These are phyloP conservation scores for Chrysoporthe puriensis DNA, from an alignment of 2,329 filamentous ascomycete genomes.

Conservation along the genomic window DNA sequence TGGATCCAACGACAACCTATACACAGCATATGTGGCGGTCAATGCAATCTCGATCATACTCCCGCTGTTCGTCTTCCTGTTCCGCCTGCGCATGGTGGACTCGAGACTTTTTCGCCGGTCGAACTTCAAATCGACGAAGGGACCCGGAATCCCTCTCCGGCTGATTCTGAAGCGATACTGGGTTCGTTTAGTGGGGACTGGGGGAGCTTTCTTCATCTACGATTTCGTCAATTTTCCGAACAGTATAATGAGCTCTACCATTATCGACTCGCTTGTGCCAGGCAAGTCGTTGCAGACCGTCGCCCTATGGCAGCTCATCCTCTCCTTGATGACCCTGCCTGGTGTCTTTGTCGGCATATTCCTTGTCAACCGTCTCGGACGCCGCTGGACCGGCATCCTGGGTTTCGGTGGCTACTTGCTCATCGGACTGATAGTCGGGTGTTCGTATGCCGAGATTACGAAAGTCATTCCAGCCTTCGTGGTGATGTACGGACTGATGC, in stretches of 20 bases:
- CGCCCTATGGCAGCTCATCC: slow-evolving; percentile 53
- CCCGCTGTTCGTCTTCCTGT: slow-evolving; percentile 37
- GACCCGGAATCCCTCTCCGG: slow-evolving; percentile 36
- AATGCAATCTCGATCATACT: slow-evolving; percentile 40
- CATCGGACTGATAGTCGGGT: slow-evolving; percentile 56
- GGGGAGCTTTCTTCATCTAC: slow-evolving; percentile 56
- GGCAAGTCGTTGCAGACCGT: slow-evolving; percentile 46
- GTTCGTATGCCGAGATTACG: slow-evolving; percentile 50
- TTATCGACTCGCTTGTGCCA: slow-evolving; percentile 43
- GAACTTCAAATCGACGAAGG: slow-evolving; percentile 36
- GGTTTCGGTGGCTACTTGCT: slow-evolving; percentile 54
- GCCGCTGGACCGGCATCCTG: slow-evolving; percentile 54
- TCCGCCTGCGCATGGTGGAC: slow-evolving; percentile 41
- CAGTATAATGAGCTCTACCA: slow-evolving; percentile 49
- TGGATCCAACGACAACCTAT: slow-evolving; percentile 40
- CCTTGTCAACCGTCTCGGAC: slow-evolving; percentile 51
- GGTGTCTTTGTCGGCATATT: slow-evolving; percentile 54
- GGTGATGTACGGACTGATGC: slow-evolving; percentile 56
- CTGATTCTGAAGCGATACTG: slow-evolving; percentile 49
- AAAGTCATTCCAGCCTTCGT: slow-evolving; percentile 55
- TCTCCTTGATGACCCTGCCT: slow-evolving; percentile 48
- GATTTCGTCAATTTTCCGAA: slow-evolving; percentile 52
- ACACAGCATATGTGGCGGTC: slow-evolving; percentile 34
- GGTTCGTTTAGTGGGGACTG: slow-evolving; percentile 50
- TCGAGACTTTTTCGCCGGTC: slow-evolving; percentile 38